These are phyloP conservation scores for Evansstolkia leycettana DNA, from an alignment of 495 filamentous ascomycete genomes.

Conservation along the genomic window DNA sequence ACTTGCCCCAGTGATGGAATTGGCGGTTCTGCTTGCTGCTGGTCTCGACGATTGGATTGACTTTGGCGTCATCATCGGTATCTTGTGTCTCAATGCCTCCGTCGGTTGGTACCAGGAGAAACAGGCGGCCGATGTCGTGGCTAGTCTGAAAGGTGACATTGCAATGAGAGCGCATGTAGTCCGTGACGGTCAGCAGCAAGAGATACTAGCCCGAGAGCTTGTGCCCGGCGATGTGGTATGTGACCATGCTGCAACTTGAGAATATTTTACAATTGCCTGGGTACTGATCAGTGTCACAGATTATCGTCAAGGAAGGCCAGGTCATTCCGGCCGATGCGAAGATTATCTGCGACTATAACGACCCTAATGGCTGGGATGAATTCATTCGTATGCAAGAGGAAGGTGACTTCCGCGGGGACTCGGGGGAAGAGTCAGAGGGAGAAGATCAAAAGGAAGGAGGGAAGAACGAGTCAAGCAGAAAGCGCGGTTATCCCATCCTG, in stretches of 20 bases:
- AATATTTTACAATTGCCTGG: background rate
- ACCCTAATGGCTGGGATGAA: constrained; percentile 53
- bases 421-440: constrained; percentile 35
- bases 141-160: constrained; percentile 69
- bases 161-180: constrained; percentile 60
- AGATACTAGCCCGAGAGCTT: constrained; percentile 61
- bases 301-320: constrained; percentile 58
- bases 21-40: constrained; percentile 63
- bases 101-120: constrained; percentile 82
- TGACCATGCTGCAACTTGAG: constrained; percentile 6
- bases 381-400: constrained; percentile 42
- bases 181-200: constrained; percentile 50
- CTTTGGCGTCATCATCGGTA: constrained; percentile 74
- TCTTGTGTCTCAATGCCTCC: constrained; percentile 59
- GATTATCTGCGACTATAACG: constrained; percentile 59
- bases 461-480: constrained; percentile 8
- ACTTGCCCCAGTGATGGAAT: constrained; percentile 55
- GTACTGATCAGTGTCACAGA: constrained; percentile 19
- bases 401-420: constrained; percentile 26
- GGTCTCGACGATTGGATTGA: constrained; percentile 70
- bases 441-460: constrained; percentile 15
- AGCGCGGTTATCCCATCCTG: constrained; percentile 43
- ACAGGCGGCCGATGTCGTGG: constrained; percentile 71
- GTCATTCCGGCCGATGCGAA: constrained; percentile 60
- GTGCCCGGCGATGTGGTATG: constrained; percentile 72